phyloP scores from a whole-genome alignment of 2,329 filamentous ascomycete species.

The Nigrospora oryzae region DNA sequence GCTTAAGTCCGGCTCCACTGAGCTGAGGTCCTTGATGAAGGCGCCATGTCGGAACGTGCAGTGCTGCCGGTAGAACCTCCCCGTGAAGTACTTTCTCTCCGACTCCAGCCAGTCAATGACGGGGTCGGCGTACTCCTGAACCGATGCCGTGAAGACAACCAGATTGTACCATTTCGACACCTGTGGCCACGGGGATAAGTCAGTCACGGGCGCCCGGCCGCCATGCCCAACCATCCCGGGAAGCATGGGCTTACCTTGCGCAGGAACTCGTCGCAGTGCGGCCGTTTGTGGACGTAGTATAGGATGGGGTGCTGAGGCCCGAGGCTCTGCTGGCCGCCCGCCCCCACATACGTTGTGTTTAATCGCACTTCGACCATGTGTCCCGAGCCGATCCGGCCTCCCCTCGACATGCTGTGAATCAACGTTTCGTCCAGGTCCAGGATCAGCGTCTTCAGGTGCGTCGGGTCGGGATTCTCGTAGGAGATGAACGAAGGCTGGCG shows the following conservation, averaged over 20 bases:
- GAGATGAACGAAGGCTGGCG: slow-evolving; percentile 83
- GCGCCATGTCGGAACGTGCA: slow-evolving; percentile 93
- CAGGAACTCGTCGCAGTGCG: slow-evolving; percentile 93
- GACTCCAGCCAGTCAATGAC: slow-evolving; percentile 98
- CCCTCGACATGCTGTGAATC: slow-evolving; percentile 97
- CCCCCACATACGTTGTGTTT: slow-evolving; percentile 61
- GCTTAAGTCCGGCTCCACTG: slow-evolving; percentile 92
- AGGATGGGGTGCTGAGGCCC: slow-evolving; percentile 91
- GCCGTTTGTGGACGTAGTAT: slow-evolving; percentile 98
- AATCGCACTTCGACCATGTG: slow-evolving; percentile 98
- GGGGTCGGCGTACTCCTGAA: slow-evolving; percentile 96
- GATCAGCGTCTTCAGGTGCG: slow-evolving; percentile 84
- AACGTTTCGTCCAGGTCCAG: slow-evolving; percentile 94
- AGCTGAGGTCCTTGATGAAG: slow-evolving; percentile 96
- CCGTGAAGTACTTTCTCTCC: slow-evolving; percentile 93
- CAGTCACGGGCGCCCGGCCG: not conserved
- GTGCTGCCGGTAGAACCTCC: slow-evolving; percentile 90
- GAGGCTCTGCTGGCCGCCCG: slow-evolving; percentile 55
- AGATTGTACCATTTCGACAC: slow-evolving; percentile 98
- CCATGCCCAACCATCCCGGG: not conserved
- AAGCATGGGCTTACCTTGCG: slow-evolving; percentile 53
- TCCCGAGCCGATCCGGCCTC: slow-evolving; percentile 87
- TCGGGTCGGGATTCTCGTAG: slow-evolving; percentile 40
- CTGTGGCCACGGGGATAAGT: slow-evolving; percentile 28
- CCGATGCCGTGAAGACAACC: slow-evolving; percentile 91